Conservation (phyloP, 495 filamentous ascomycete genomes). For the Tetracladium marchalianum region DNA sequence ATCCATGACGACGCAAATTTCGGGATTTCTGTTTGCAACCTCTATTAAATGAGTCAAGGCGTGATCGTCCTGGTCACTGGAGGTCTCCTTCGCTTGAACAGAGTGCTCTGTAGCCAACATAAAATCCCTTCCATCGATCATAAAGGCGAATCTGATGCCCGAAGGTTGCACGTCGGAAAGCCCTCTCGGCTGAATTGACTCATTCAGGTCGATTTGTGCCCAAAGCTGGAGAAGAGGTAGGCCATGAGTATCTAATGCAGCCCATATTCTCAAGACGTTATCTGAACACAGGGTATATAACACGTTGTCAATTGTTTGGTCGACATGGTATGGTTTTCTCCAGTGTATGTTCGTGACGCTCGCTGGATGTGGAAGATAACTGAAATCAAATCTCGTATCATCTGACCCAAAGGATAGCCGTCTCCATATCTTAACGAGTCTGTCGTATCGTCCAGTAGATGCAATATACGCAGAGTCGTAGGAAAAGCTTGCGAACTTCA, state of each 20-base stretch:
- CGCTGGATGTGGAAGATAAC: conserved; percentile 77
- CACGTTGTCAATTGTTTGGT: conserved; percentile 76
- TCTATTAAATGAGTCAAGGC: conserved; percentile 78
- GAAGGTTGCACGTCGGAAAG: conserved; percentile 23
- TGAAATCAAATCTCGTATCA: conserved; percentile 81
- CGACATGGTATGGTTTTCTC: conserved; percentile 63
- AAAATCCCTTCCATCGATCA: conserved; percentile 79
- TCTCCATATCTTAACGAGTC: conserved; percentile 87
- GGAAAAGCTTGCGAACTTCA: conserved; percentile 70
- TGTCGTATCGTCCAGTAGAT: conserved; percentile 69
- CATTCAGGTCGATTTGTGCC: conserved; percentile 69
- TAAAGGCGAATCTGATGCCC: conserved; percentile 60
- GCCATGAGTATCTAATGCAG: conserved; percentile 62
- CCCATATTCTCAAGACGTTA: conserved; percentile 75
- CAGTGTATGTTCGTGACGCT: conserved; percentile 77
- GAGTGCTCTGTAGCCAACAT: conserved; percentile 65
- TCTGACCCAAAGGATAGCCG: conserved; percentile 74
- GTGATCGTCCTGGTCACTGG: conserved; percentile 51
- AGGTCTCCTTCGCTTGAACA: conserved; percentile 43
- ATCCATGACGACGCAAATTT: conserved; percentile 81
- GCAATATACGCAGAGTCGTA: conserved; percentile 80
- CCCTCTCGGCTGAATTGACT: conserved; percentile 56
- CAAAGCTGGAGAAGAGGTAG: conserved; percentile 66
- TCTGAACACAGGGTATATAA: conserved; percentile 93
- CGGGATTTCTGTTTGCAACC: conserved; percentile 74